These are phyloP conservation scores for Melaleuca quinquenervia DNA, from an alignment of 345 rosid genomes.

Conservation along the genomic window DNA sequence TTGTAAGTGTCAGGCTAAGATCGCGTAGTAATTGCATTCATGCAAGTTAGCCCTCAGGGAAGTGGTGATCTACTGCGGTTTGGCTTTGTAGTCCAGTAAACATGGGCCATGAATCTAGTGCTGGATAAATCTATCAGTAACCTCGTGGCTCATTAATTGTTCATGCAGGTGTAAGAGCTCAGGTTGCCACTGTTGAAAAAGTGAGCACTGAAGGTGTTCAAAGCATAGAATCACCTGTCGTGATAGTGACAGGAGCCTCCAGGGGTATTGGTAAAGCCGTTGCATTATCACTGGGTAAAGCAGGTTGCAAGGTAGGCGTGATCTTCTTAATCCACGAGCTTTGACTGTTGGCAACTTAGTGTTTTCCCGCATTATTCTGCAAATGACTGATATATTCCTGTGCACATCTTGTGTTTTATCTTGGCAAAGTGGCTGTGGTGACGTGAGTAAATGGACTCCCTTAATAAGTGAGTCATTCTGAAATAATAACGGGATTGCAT, in stretches of 20 bases:
- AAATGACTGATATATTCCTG: neutral
- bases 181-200: constrained; percentile 49
- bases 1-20: neutral
- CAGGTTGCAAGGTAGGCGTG: constrained; percentile 51
- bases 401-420: neutral
- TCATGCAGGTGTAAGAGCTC: constrained; percentile 52
- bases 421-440: neutral
- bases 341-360: neutral
- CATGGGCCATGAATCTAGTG: neutral
- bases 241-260: constrained; percentile 89
- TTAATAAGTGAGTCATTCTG: neutral
- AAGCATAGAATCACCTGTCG: constrained; percentile 66
- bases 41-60: neutral
- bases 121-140: neutral
- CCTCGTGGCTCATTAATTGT: neutral
- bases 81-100: neutral
- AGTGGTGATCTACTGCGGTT: neutral
- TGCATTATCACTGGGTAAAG: constrained; percentile 83
- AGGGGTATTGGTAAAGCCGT: constrained; percentile 95
- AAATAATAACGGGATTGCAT: neutral
- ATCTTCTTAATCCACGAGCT: neutral
- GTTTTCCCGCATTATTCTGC: neutral
- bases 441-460: neutral
- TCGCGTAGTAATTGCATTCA: neutral
- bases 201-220: constrained; percentile 23